Base-by-base conservation (phyloP, 78 protist genomes). In the Pigoraptor vietnamica region DNA sequence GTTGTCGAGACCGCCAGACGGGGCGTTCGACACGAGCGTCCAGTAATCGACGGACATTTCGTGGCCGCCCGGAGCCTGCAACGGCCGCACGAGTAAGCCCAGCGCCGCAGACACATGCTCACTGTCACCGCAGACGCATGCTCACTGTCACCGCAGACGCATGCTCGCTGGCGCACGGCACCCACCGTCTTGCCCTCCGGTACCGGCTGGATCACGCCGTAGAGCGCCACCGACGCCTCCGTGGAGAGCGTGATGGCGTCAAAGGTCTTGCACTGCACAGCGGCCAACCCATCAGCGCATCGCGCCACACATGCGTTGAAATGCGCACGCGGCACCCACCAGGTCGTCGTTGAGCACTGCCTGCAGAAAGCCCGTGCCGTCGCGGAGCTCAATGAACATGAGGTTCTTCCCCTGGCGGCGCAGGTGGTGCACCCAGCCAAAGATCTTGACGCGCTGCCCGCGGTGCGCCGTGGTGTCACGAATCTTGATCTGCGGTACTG, bases 361-460 rank as follows among this genome's bases (percentile, higher is more conserved):
- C 92, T 98, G 99, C 67, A 97, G 90, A 90, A 37, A 96, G 37
- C 98, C 98, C 82, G 99, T 95, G 67, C 99, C 99, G 88, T 98
- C 99, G 35, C 99, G 93, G 33, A 98, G 92, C 35, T 94, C 95
- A 10, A 98, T n/a, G 91, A 98, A 98, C 35, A 89, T 36, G 39
- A 98, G 67, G 88, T 55, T 90, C 84, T 89, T 92, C 38, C 95
- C 94, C 39, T 91, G 93, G 19, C 67, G 79, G 82, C 99, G 96
- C 37, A 95, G 23, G 32, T 88, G 90, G 88, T 96, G 98, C 38
- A 95, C 95, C 99, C 99, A 98, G 34, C 98, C 99, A 21, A 24
- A 0, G 37, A 98, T 92, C n/a, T 33, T 14, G 55, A 98, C 97
- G 38, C 98, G 92, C 39, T 81, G 19, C 37, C 93, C 98, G 24